These are phyloP conservation scores for Trichophyton schoenleinii DNA, from an alignment of 2,329 filamentous ascomycete genomes.

Conservation along the genomic window DNA sequence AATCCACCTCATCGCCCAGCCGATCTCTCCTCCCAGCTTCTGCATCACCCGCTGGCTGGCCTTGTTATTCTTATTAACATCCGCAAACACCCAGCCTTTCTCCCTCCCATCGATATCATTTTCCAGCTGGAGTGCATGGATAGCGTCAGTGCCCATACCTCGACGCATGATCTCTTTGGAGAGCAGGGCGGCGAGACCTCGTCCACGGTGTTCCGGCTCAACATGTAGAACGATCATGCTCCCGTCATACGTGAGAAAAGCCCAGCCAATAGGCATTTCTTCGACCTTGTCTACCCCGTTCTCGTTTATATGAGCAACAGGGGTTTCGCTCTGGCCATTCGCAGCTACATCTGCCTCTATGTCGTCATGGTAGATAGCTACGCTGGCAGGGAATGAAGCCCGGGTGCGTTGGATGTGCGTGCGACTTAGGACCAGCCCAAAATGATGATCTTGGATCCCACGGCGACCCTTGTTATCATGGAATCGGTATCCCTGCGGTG, in stretches of 20 bases:
- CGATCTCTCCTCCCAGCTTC: constrained; percentile 29
- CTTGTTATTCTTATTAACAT: constrained; percentile 25
- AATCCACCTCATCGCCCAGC: constrained; percentile 28
- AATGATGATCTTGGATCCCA: constrained; percentile 21
- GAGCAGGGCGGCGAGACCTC: constrained; percentile 24
- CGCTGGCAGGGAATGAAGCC: constrained; percentile 24
- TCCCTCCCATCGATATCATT: constrained; percentile 5
- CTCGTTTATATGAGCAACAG: neutral
- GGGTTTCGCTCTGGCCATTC: neutral
- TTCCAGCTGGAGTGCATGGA: neutral
- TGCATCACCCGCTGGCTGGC: constrained; percentile 33
- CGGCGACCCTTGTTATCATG: constrained; percentile 16
- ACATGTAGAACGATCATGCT: constrained; percentile 29
- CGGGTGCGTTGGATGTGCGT: constrained; percentile 29
- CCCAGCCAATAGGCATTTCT: constrained; percentile 29
- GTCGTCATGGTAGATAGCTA: constrained; percentile 23
- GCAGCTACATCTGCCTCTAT: neutral
- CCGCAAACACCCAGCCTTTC: constrained; percentile 26
- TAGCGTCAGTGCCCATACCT: constrained; percentile 18
- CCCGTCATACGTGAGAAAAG: constrained; percentile 28
- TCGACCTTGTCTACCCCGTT: constrained; percentile 6
- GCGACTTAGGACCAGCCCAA: constrained; percentile 28
- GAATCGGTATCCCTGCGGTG: constrained; percentile 23
- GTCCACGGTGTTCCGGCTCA: constrained; percentile 30
- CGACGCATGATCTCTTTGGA: constrained; percentile 23